Evolutionary conservation across 768 basidiomycete genomes (phyloP), one percentile per base, ranked within the genome.

Genomic region (Neoboletus subvelutipes): DNA sequence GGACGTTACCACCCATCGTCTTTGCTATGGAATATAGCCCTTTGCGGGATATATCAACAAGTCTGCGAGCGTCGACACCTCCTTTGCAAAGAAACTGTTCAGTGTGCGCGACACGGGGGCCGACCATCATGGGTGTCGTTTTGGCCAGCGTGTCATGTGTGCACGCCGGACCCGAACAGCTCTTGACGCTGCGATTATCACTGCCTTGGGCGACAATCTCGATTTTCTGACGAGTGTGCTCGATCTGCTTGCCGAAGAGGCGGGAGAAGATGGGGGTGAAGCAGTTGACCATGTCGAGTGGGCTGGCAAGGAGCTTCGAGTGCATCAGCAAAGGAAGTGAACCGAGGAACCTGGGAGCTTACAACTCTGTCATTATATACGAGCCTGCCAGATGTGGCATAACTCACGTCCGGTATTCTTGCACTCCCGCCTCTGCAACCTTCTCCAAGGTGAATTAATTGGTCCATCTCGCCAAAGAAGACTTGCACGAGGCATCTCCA

Each of bases 1-100:
- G 63, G 36, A 73, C 69, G 49, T 76, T 76, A 8, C 73, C 76
- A 5, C 74, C 74, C 65, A 74, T 70, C 39, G 58, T 60, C 50
- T 62, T 68, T 18, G 73, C 74, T n/a, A 63, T 33, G 43, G 67
- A 67, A 55, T 71, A 73, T 5, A 75, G 52, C 13, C 66, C 64
- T 54, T 68, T 69, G 43, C 74, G 71, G 28, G 75, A 66, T 36
- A 76, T 50, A 46, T 67, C 48, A n/a, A 75, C 67, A 13, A 75
- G 67, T 56, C 71, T 68, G 41, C 63, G 22, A 7, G 72, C 67
- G 46, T 75, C 73, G 39, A 75, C 75, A 22, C 72, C 74, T 22
- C 75, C 74, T 43, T 67, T 65, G 60, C 73, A 75, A 28, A 69
- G 42, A 39, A 75, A 75, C 46, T 66, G 58, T 12, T 75, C 73